Evolutionary conservation across 208 protist genomes (phyloP), one percentile per base, ranked within the genome.

Genomic region (Crithidia bombi): DNA sequence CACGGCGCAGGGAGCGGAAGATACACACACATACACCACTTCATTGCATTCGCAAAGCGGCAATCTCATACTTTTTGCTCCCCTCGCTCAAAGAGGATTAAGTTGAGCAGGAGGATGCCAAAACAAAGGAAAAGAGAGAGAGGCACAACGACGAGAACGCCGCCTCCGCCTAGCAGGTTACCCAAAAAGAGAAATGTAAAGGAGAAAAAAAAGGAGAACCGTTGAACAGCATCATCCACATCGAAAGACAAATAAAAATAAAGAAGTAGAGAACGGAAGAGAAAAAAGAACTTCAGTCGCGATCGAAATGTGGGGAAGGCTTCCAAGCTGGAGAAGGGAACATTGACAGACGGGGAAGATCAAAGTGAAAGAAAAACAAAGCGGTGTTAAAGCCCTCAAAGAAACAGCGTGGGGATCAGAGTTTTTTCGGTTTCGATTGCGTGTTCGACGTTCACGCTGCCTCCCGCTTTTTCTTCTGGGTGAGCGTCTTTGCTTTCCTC

Each of bases 171-270:
- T 38, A 38, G 30, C 50, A 51, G 46, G n/a, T n/a, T n/a, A n/a
- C n/a, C n/a, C n/a, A 50, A 50, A 47, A n/a, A 17, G 15, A 47
- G 41, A 47, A 47, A 47, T 5, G 21, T 6, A 47, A 5, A 47
- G 23, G 25, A 32, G 32, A 17, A 44, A n/a, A 46, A 47, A 62
- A 62, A 47, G 15, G 47, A 47, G 38, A 47, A 62, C 19, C 14
- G 38, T 17, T 51, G 52, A 43, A 26, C 43, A 51, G 57, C 57
- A 64, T 51, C 41, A 49, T 43, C 38, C 57, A 67, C 62, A 67
- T 30, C 14, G 30, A 51, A 33, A 63, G 11, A 33, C 14, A 28
- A 44, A 55, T 11, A 46, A 43, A 57, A 49, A 28, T 3, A 36
- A 63, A 19, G n/a, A 50, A 36, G n/a, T n/a, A n/a, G n/a, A n/a